A percentile compares a stretch with the other conserved stretches of the same genome.
These are phyloP conservation scores for Coniella lustricola DNA, from an alignment of 2,329 filamentous ascomycete species.

Conservation along the genomic window DNA sequence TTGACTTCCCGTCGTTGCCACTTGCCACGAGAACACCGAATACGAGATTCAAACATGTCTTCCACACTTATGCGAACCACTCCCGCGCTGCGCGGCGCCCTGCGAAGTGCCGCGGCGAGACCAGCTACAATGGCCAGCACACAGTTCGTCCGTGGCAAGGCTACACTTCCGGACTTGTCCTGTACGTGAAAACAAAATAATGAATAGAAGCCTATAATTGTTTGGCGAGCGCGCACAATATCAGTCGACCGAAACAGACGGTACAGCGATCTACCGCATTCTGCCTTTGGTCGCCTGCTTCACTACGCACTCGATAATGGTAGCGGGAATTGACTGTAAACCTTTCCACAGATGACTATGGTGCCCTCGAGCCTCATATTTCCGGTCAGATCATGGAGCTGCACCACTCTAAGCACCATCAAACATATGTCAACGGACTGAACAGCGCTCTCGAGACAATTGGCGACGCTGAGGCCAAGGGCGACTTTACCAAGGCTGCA, in stretches of 20 bases:
- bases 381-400: constrained; percentile 75
- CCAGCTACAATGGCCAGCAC: constrained; percentile 56
- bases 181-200: constrained; percentile 42
- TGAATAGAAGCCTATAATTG: too few species aligned
- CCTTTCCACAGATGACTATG: constrained; percentile 74
- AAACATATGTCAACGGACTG: constrained; percentile 70
- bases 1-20: not conserved
- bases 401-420: constrained; percentile 73
- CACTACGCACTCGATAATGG: too few species aligned
- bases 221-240: not conserved
- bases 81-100: constrained; percentile 60
- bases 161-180: constrained; percentile 82
- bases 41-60: constrained; percentile 55
- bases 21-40: constrained; percentile 6
- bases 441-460: constrained; percentile 60
- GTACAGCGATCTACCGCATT: not conserved
- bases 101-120: constrained; percentile 60
- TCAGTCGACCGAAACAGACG: not conserved
- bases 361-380: constrained; percentile 81
- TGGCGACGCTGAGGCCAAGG: constrained; percentile 54
- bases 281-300: not conserved
- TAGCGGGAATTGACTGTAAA: not conserved
- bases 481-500: constrained; percentile 46
- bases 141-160: constrained; percentile 79
- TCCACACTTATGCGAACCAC: constrained; percentile 66